phyloP scores from a whole-genome alignment of 495 filamentous ascomycete species.

The Neurospora cerealis region DNA sequence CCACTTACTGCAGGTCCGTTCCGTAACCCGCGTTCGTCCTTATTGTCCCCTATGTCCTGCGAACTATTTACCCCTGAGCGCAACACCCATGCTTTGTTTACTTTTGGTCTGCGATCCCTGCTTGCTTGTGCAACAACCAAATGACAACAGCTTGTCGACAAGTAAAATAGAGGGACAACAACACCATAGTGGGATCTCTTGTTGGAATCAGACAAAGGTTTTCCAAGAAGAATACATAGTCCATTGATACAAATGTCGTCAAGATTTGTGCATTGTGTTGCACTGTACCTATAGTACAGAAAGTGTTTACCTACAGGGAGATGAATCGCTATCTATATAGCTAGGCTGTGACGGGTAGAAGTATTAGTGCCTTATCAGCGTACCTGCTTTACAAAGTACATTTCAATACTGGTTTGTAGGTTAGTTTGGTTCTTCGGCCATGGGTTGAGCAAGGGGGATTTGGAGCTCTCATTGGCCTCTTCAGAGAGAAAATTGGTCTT shows the following conservation, averaged over 20 bases:
- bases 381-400: too few species aligned
- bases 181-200: too few species aligned
- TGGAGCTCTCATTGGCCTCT: too few species aligned
- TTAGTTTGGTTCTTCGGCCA: neutral
- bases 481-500: too few species aligned
- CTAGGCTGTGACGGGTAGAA: too few species aligned
- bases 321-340: too few species aligned
- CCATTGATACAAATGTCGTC: neutral
- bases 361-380: too few species aligned
- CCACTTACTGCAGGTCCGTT: neutral
- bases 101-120: neutral
- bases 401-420: neutral
- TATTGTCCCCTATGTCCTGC: neutral
- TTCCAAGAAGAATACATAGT: neutral
- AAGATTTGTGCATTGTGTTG: neutral
- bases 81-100: neutral
- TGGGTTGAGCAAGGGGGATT: neutral
- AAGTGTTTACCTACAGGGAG: too few species aligned
- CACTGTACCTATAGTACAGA: too few species aligned
- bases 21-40: neutral
- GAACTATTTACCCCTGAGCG: neutral
- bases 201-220: neutral
- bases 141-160: neutral
- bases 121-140: neutral
- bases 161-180: neutral